Base-by-base conservation (phyloP, 1,284 basidiomycete species). In the Dichomitus squalens region DNA sequence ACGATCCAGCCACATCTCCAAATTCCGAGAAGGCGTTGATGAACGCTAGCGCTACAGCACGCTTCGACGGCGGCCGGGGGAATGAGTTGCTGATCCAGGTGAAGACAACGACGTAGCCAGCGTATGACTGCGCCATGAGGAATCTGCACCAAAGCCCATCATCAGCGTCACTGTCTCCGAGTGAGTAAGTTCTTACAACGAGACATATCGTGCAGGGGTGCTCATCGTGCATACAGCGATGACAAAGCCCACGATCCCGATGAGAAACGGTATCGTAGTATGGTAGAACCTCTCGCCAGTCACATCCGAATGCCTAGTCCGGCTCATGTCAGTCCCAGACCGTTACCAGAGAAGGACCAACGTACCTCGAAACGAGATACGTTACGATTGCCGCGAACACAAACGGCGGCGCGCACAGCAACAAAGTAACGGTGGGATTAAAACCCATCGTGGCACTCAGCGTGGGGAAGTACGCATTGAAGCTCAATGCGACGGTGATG, bases 331-430 rank as follows among this genome's bases (percentile, higher is more conserved):
- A n/a, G n/a, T n/a, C n/a, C n/a, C n/a, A n/a, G n/a, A n/a, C n/a
- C n/a, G n/a, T n/a, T 31, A 31, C 11, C 11, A 11, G 36, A 25
- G 39, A 21, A 27, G 4, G 3, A 8, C 25, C 29, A 53, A 59
- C 72, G 29, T 52, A 84, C 84, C 78, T 76, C 2, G 83, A 81
- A 9, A 84, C 65, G 8, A 68, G 54, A 40, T 84, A 79, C 3
- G 81, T 77, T 18, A 82, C 76, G 16, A 84, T 70, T 8, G 84
- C 83, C 0, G 88, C 81, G 69, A 92, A 85, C 14, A 84, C 73
- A 82, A 88, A 93, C 9, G 91, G 91, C 33, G 92, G 91, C 6
- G 87, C 88, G 59, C 87, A 90, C 27, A 92, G 79, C 48, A 92
- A 72, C 18, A 93, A 73, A 0, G 88, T 85, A n/a, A 85, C 74